Evolutionary conservation across 2,329 filamentous ascomycete genomes (phyloP).

Genomic region (Colletotrichum sojae): DNA sequence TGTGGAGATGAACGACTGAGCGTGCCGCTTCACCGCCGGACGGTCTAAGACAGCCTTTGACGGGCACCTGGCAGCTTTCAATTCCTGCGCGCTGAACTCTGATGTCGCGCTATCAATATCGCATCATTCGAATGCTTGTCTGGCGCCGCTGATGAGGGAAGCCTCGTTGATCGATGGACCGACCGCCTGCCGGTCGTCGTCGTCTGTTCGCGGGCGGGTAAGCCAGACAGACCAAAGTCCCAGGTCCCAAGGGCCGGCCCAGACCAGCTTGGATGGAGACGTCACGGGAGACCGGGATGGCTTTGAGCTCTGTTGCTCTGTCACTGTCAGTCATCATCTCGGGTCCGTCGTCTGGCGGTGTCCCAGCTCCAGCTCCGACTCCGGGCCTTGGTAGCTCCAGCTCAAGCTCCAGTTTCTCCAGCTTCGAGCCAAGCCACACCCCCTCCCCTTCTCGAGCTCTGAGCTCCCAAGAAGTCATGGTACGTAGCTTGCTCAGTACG

Average conservation of each 20-base stretch:
- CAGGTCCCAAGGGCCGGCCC: constrained; percentile 18
- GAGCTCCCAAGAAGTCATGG: constrained; percentile 11
- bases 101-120: constrained; percentile 21
- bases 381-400: neutral
- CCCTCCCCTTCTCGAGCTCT: neutral
- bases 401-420: constrained; percentile 24
- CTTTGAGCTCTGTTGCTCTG: constrained; percentile 31
- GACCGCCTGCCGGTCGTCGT: constrained; percentile 26
- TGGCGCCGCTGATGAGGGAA: constrained; percentile 33
- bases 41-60: constrained; percentile 35
- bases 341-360: constrained; percentile 18
- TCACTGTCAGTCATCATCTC: constrained; percentile 34
- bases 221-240: constrained; percentile 13
- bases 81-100: constrained; percentile 24
- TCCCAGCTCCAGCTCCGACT: constrained; percentile 4
- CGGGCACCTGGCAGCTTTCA: constrained; percentile 35
- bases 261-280: constrained; percentile 29
- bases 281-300: constrained; percentile 9
- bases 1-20: constrained; percentile 40
- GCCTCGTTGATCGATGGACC: constrained; percentile 4
- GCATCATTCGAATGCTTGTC: constrained; percentile 38
- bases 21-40: constrained; percentile 37
- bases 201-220: constrained; percentile 30
- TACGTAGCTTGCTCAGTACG: constrained; percentile 1
- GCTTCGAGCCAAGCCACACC: neutral